Base-by-base conservation (phyloP, 2,329 filamentous ascomycete genomes). In the Rhynchosporium secalis region DNA sequence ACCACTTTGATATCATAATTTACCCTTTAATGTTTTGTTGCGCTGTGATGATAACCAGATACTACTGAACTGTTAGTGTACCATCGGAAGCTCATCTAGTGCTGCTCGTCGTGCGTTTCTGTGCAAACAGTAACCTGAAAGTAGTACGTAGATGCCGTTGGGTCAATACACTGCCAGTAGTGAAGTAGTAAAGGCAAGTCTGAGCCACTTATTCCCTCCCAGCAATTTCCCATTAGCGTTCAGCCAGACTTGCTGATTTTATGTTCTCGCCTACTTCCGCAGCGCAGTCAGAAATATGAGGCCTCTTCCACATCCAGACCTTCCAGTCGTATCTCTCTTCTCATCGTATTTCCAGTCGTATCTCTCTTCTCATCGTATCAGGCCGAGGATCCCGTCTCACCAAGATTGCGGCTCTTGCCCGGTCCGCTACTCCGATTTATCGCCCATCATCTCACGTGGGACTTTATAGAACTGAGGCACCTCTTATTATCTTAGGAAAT, bases 11-110 rank as follows among this genome's bases (percentile, higher is more conserved):
- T 88, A 64, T 76, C 78, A 15, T 81, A 69, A 81, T 28, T 43
- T 26, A 3, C 43, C 2, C 33, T 47, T 29, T 20, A 45, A 54
- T 9, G 33, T 40, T 54, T 26, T 28, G 47, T 20, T 26, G 8
- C 56, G 86, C 85, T 66, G 75, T 89, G 86, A 89, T 88, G 86
- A 89, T 78, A 68, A 71, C 77, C 87, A 90, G 87, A 90, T 90
- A 90, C 87, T 90, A 86, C 86, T 81, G 86, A 90, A 82, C 79
- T 76, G 73, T 69, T 46, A 36, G 62, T 68, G 65, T 71, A 65
- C 70, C 66, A 58, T 60, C 68, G 71, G 71, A 68, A 70, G 70
- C 66, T 70, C 67, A 68, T 65, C 62, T 51, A 47, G 20, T 26
- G 60, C 62, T 10, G 57, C 55, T 69, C 55, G 26, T 69, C 64